Conservation (phyloP, 768 basidiomycete species). For the Lactifluus subvellereus region DNA sequence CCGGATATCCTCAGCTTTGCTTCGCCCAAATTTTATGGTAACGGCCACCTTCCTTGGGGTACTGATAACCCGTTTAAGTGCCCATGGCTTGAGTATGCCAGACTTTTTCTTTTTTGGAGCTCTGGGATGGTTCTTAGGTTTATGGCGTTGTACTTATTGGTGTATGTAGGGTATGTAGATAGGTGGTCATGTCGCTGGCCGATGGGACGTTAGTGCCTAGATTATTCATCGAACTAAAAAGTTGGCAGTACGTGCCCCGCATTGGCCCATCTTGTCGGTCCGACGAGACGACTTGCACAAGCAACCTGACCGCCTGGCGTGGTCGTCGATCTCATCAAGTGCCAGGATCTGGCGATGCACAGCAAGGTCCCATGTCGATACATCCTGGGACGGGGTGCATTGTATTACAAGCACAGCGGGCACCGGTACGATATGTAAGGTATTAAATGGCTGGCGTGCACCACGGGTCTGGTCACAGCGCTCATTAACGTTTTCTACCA, state of each 20-base stretch:
- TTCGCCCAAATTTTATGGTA: conserved; percentile 10
- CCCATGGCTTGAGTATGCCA: background rate
- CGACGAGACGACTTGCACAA: background rate
- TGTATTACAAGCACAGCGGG: background rate
- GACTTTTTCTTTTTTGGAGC: background rate
- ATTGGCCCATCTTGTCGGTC: too few species aligned
- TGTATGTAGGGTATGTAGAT: background rate
- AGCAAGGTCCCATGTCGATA: too few species aligned
- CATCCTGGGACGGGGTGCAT: background rate
- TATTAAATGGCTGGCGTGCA: background rate
- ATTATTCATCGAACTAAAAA: background rate
- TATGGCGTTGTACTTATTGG: background rate
- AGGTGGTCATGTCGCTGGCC: conserved; percentile 8
- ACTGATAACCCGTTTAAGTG: background rate
- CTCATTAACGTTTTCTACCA: background rate
- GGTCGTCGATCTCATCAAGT: too few species aligned
- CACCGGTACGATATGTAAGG: background rate
- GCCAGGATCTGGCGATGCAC: background rate
- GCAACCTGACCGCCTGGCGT: background rate
- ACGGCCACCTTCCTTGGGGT: background rate
- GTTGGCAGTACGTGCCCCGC: too few species aligned
- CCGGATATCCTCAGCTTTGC: background rate
- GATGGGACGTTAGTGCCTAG: conserved; percentile 8
- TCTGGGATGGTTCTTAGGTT: background rate
- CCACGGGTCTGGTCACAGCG: background rate